phyloP scores from a whole-genome alignment of 441 rosid species.

The Monsonia emarginata region DNA sequence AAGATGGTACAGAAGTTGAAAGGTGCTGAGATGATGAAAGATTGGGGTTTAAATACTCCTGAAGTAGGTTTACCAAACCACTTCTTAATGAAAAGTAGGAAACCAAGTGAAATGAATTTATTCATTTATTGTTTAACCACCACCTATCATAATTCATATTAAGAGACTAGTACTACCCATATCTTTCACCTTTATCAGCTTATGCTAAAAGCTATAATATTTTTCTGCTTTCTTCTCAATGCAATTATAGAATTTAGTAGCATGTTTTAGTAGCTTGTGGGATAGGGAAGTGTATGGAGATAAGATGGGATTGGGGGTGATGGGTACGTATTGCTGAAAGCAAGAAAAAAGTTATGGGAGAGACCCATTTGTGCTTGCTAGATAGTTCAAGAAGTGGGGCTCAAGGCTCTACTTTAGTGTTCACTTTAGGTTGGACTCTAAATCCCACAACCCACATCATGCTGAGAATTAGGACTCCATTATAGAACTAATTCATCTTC shows the following conservation, averaged over 20 bases:
- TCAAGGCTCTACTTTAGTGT: constrained; percentile 8
- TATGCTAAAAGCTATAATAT: constrained; percentile 14
- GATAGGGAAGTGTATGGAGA: constrained; percentile 13
- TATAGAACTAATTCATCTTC: constrained; percentile 4
- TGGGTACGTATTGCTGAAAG: constrained; percentile 5
- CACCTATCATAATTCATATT: constrained; percentile 11
- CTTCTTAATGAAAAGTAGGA: constrained; percentile 17
- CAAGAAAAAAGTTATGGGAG: constrained; percentile 4
- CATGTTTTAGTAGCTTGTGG: constrained; percentile 21
- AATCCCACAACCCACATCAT: neutral
- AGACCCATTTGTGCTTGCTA: constrained; percentile 15
- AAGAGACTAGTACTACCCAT: neutral
- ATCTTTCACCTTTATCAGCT: constrained; percentile 10
- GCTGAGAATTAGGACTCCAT: too few species aligned
- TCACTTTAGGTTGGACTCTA: constrained; percentile 8
- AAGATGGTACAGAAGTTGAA: constrained; percentile 15
- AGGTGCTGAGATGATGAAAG: constrained; percentile 18
- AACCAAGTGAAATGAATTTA: constrained; percentile 14
- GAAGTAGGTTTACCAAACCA: constrained; percentile 15
- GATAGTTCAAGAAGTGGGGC: constrained; percentile 16
- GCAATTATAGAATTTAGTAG: constrained; percentile 25
- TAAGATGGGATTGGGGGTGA: constrained; percentile 1
- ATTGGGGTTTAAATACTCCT: constrained; percentile 24
- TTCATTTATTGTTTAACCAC: neutral
- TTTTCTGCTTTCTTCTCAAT: constrained; percentile 9